Base-by-base conservation (phyloP, 2,329 filamentous ascomycete genomes). In the Diplodia sapinea region DNA sequence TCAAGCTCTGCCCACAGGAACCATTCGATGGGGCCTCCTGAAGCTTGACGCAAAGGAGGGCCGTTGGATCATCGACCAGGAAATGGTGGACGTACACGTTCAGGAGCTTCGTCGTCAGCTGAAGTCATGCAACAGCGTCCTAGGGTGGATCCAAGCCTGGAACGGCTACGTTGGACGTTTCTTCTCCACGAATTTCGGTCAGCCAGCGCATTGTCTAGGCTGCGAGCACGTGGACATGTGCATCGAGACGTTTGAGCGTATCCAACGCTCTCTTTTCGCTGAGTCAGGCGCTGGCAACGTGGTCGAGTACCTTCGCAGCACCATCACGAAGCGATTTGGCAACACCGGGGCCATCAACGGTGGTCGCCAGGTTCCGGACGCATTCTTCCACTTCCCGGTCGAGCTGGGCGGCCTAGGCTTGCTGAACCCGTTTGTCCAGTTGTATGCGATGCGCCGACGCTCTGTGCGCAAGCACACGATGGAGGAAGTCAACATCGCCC, bases 11-110 rank as follows among this genome's bases (percentile, higher is more conserved):
- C 87, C 87, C 1, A 63, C 72, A 3, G 87, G 86, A 0, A 79
- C 84, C 7, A 84, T 89, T 49, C 80, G 82, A 40, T 88, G 86
- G 86, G 87, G 86, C 0, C 88, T 89, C 72, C 79, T 91, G 29
- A 79, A 79, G 49, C 79, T 91, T 3, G 84, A 88, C 38, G 77
- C 84, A 0, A 70, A 78, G 33, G 79, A 82, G 0, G 85, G 86
- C 9, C 81, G 80, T 8, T 90, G 89, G 71, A 77, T 85, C 59
- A 89, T 90, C 65, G 86, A 90, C 70, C 83, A 87, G 70, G 69
- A 71, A 0, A 82, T 87, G 77, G 86, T 91, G 0, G 83, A 88
- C 69, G 76, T 80, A 31, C 88, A 90, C 70, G 85, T 89, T 65
- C 74, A 79, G 2, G 87, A 90, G 72, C 82, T 91, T 3, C 81